Evolutionary conservation across 805 yeast species (phyloP).

Genomic region (Saccharomyces jurei): DNA sequence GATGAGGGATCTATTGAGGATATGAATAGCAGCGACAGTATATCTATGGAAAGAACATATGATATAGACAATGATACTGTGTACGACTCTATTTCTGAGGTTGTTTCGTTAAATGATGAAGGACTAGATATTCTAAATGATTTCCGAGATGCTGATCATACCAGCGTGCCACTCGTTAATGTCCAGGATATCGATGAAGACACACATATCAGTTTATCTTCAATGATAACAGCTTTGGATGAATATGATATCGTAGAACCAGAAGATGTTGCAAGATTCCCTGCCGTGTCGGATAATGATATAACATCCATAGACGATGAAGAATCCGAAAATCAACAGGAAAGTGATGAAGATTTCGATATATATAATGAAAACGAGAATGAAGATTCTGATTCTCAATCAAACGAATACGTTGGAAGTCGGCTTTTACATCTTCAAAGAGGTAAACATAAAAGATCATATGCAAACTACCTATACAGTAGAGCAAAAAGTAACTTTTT

Average conservation of each 20-base stretch:
- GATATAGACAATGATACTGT: conserved; percentile 6
- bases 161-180: neutral
- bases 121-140: conserved; percentile 1
- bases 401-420: conserved; percentile 4
- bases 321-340: conserved; percentile 1
- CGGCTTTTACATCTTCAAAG: conserved; percentile 5
- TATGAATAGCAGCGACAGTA: neutral
- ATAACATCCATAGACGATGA: neutral
- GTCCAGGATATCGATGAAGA: conserved; percentile 1
- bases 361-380: conserved; percentile 5
- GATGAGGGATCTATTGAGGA: conserved; percentile 5
- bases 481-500: conserved; percentile 16
- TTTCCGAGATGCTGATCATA: conserved; percentile 3
- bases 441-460: conserved; percentile 28
- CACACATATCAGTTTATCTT: conserved; percentile 8
- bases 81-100: conserved; percentile 8
- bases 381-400: conserved; percentile 6
- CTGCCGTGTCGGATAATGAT: neutral
- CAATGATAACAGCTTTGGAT: conserved; percentile 24
- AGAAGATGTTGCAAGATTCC: conserved; percentile 4
- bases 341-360: conserved; percentile 1
- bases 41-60: neutral
- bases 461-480: conserved; percentile 4
- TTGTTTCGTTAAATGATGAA: conserved; percentile 6
- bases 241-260: conserved; percentile 23